Evolutionary conservation across 352 stramenopile species (phyloP).

Genomic region (Plasmopara muralis): DNA sequence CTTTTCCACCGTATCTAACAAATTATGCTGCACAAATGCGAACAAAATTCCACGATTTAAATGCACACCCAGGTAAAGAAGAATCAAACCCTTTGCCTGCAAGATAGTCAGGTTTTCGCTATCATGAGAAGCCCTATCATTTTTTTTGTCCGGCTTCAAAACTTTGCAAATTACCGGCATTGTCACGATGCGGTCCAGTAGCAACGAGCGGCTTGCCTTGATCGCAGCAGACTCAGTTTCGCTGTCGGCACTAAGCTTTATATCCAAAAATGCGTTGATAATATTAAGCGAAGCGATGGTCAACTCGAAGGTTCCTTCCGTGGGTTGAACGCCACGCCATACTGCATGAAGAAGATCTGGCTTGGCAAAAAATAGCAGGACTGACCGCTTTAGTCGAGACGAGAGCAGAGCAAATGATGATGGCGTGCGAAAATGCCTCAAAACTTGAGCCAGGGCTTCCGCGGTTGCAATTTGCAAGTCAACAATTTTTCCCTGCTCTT

Average conservation of each 20-base stretch:
- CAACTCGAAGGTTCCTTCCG: constrained; percentile 21
- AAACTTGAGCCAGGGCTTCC: constrained; percentile 46
- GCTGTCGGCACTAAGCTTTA: constrained; percentile 24
- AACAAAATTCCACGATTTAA: constrained; percentile 34
- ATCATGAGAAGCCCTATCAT: constrained; percentile 1
- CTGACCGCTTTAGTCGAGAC: constrained; percentile 20
- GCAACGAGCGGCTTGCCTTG: constrained; percentile 21
- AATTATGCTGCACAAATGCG: constrained; percentile 29
- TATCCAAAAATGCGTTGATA: constrained; percentile 56
- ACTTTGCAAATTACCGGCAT: constrained; percentile 29
- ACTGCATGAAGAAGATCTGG: constrained; percentile 30
- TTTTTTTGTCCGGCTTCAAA: constrained; percentile 9
- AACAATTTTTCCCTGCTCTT: constrained; percentile 6
- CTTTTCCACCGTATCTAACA: constrained; percentile 30
- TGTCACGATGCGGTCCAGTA: constrained; percentile 34
- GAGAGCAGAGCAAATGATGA: constrained; percentile 19
- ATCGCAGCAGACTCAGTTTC: constrained; percentile 25
- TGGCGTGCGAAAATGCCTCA: constrained; percentile 37
- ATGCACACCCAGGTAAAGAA: constrained; percentile 54
- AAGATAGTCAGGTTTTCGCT: constrained; percentile 21
- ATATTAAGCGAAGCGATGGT: constrained; percentile 54
- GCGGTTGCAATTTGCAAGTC: constrained; percentile 35
- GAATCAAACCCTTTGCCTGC: constrained; percentile 57
- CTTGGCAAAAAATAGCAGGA: constrained; percentile 38
- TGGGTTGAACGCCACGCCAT: constrained; percentile 33